Conservation (phyloP, 2,329 filamentous ascomycete species). For the Botrytis byssoidea region DNA sequence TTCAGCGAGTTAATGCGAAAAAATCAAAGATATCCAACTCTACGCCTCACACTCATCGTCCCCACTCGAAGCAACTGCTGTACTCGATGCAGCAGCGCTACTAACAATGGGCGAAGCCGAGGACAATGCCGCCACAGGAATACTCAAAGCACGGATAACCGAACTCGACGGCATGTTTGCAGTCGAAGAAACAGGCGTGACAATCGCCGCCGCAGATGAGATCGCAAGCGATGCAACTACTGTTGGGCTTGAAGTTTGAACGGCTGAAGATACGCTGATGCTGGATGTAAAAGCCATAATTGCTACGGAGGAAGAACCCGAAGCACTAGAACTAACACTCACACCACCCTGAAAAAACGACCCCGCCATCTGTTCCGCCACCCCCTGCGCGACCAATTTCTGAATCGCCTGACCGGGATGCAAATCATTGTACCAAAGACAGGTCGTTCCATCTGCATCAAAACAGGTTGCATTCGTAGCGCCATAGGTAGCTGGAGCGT, state of each 20-base stretch:
- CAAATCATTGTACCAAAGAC: constrained; percentile 30
- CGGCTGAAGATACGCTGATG: neutral
- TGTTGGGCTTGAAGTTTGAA: neutral
- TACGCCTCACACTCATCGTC: neutral
- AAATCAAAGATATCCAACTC: too few species aligned
- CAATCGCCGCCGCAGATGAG: neutral
- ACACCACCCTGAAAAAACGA: neutral
- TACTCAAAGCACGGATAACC: too few species aligned
- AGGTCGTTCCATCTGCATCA: constrained; percentile 27
- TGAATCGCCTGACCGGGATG: constrained; percentile 29
- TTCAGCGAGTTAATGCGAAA: fast-evolving
- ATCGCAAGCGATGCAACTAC: neutral
- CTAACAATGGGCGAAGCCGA: too few species aligned
- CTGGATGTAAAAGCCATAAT: neutral
- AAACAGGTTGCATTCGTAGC: constrained; percentile 26
- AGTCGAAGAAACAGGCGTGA: neutral
- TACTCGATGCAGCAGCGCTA: too few species aligned
- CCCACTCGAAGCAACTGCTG: neutral
- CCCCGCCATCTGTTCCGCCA: constrained; percentile 4
- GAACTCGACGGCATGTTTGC: neutral
- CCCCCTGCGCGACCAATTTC: constrained; percentile 23
- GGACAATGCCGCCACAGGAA: too few species aligned
- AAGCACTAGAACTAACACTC: neutral
- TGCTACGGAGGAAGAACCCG: neutral
- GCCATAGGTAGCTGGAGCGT: constrained; percentile 22